Percentiles rank a stretch among this genome's conserved stretches.
Conservation (phyloP, 805 yeast genomes). For the Ogataea salicorniae region DNA sequence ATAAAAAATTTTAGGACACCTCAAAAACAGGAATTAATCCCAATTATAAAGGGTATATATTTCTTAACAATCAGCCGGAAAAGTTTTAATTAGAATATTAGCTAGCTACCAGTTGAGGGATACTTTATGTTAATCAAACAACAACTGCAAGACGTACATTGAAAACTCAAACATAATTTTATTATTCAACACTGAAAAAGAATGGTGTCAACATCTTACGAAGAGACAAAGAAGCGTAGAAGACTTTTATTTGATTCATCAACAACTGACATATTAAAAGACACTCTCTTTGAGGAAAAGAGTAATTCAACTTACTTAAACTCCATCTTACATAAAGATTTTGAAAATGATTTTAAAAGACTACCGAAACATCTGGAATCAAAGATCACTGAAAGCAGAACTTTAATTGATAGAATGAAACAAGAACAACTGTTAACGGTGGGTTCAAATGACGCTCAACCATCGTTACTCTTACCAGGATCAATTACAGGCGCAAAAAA, state of each 20-base stretch:
- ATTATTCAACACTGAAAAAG: neutral
- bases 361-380: constrained; percentile 14
- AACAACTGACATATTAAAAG: neutral
- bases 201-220: constrained; percentile 1
- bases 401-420: constrained; percentile 20
- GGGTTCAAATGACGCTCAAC: neutral
- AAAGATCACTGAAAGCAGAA: constrained; percentile 3
- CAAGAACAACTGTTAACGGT: neutral
- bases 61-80: no score
- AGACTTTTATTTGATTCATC: constrained; percentile 1
- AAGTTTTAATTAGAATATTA: neutral
- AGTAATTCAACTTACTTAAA: constrained; percentile 7
- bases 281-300: constrained; percentile 4
- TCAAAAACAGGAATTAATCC: neutral
- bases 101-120: neutral
- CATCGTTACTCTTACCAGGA: neutral
- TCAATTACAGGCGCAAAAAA: neutral
- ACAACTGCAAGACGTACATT: no score
- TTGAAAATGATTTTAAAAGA: constrained; percentile 3
- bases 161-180: neutral
- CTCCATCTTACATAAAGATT: constrained; percentile 9
- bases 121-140: neutral
- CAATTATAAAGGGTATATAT: neutral
- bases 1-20: neutral
- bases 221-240: constrained; percentile 5